phyloP scores from a whole-genome alignment of 225 moss, liverwort and hornwort species.

The Thuidium tamariscinum region DNA sequence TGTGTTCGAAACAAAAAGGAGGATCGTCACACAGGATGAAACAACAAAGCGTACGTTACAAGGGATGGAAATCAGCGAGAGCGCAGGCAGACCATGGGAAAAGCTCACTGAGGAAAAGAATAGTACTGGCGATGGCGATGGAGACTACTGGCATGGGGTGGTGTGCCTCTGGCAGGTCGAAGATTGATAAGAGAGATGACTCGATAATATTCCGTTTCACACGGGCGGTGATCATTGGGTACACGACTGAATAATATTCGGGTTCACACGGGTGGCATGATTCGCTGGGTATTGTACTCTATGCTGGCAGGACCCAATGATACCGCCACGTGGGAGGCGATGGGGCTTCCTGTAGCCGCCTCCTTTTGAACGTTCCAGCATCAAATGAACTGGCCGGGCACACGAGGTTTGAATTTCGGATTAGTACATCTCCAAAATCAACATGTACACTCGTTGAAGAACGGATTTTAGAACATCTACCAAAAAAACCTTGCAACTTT shows the following conservation, averaged over 20 bases:
- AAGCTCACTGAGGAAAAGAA: not conserved
- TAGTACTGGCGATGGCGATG: not conserved
- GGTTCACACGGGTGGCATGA: constrained; percentile 2
- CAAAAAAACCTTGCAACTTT: not conserved
- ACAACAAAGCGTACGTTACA: not conserved
- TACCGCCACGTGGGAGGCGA: not conserved
- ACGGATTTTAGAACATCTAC: not conserved
- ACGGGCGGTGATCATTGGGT: not conserved
- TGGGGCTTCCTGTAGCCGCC: not conserved
- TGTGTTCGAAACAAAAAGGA: not conserved
- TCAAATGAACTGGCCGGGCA: not conserved
- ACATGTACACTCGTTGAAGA: not conserved
- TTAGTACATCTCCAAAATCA: no score
- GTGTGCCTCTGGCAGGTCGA: not conserved
- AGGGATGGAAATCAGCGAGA: not conserved
- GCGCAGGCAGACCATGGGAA: not conserved
- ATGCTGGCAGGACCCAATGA: not conserved
- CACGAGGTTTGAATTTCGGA: not conserved
- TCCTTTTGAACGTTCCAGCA: not conserved
- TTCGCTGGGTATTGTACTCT: not conserved
- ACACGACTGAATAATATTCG: not conserved
- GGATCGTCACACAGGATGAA: not conserved
- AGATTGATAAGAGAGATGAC: not conserved
- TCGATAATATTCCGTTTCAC: constrained; percentile 11
- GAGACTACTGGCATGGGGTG: not conserved